Base-by-base conservation (phyloP, 192 early-diverging fungal genomes). In the Chytriomyces sp. region DNA sequence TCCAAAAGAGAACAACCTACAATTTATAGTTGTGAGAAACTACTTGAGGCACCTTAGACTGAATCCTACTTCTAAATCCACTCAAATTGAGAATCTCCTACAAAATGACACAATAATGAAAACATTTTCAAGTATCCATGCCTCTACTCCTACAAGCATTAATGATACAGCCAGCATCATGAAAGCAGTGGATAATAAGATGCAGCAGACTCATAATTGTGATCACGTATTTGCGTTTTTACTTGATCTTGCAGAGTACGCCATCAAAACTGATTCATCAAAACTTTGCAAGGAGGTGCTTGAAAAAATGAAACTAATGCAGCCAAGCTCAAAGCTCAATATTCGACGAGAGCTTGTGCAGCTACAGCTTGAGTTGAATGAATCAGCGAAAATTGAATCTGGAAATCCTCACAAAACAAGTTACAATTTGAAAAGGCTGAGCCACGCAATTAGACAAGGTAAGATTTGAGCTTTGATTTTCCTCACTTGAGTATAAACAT, bases 321-420 rank as follows among this genome's bases (percentile, higher is more conserved):
- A 19, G 0, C 12, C 44, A 49, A 12, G 44, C 44, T 19, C 44
- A 12, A 49, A n/a, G n/a, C 34, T 54, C 8, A 33, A 19, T 22
- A 33, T 34, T 7, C 14, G 65, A 19, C 34, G 39, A 5, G 55
- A 70, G 25, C 39, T 70, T 5, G 56, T 70, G 19, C 55, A 59
- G 26, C 56, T 57, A 44, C 68, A 59, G 39, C 36, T 70, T 25
- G 56, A 70, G 25, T 28, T 70, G 26, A 10, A 39, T 31, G 38
- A n/a, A 26, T 14, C 38, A 1, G 44, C 44, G 14, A 49, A 22
- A 1, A 49, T 19, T 49, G 44, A 39, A 12, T 39, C 32, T 26
- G 30, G 65, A 54, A 26, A 68, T 25, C 36, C 6, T n/a, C 4
- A 12, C 3, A 4, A 55, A 54, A 17, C 12, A 38, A 30, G 7